Evolutionary conservation across 192 early-diverging fungal species (phyloP), one percentile per base, ranked within the genome.

Genomic region (Linnemannia schmuckeri): DNA sequence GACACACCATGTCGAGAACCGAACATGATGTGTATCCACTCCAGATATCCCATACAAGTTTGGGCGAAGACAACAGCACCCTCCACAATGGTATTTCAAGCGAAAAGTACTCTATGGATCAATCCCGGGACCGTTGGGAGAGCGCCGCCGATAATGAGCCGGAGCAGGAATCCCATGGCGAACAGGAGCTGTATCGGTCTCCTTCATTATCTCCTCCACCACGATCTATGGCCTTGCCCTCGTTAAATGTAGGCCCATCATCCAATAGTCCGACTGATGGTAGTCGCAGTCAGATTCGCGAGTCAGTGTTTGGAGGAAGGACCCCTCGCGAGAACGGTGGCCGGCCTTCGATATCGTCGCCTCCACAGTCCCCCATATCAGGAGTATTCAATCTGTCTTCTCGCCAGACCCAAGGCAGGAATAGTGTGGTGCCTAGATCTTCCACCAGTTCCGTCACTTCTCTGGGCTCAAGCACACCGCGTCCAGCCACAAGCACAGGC

Each of bases 271-370:
- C 6, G 2, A 17, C 15, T 4, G 75, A 57, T 13, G n/a, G 37
- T 3, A 52, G 35, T 54, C 82, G 42, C 30, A 78, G 75, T 30
- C 55, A 78, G 40, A 72, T 83, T 27, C 82, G 82, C 6, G 82
- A 83, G 27, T 83, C 82, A 0, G 82, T 83, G 4, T 83, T 83
- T 74, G 82, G 82, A 42, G 76, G 82, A 8, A 72, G 82, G 17
- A 83, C 82, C n/a, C 82, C 82, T 22, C 75, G 82, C 40, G 82
- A 83, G 13, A 76, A 78, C 0, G 68, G 77, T 2, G 30, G 71
- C 40, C 40, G 61, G 12, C 13, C 63, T 30, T 77, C 76, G 13
- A 37, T 46, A 71, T 24, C 63, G 30, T 70, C 68, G 0, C 70
- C 70, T 30, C 78, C 78, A 22, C 71, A 72, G 27, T 80, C 80